phyloP scores from a whole-genome alignment of 257 asterid species.

The Fraxinus cuspidata region DNA sequence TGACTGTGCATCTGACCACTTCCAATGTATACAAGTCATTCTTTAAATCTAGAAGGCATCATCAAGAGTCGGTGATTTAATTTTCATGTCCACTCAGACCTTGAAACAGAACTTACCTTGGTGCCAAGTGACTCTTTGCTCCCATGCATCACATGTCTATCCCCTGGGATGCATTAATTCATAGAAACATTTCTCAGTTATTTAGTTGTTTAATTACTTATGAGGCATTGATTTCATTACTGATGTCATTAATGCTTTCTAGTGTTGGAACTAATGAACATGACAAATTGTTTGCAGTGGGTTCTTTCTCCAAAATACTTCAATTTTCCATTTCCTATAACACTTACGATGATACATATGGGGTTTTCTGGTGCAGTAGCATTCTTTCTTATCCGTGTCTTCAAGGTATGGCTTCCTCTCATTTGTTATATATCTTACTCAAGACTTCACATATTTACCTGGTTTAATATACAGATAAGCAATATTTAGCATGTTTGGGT shows the following conservation, averaged over 20 bases:
- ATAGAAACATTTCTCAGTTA: not conserved
- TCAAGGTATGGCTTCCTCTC: conserved; percentile 52
- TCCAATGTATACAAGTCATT: not conserved
- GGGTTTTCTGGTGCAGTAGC: conserved; percentile 86
- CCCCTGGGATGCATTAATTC: not conserved
- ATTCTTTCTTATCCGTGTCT: conserved; percentile 69
- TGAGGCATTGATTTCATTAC: conserved; percentile 2
- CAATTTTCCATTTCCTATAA: conserved; percentile 78
- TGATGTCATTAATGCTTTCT: conserved; percentile 3
- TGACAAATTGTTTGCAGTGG: conserved; percentile 58
- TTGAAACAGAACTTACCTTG: not conserved
- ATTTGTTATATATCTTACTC: not conserved
- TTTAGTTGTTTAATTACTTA: not conserved
- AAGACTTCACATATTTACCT: not conserved
- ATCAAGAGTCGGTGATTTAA: not conserved
- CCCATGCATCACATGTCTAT: not conserved
- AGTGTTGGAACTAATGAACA: conserved; percentile 20
- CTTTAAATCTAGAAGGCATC: not conserved
- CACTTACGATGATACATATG: conserved; percentile 94
- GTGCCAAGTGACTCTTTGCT: not conserved
- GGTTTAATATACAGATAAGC: not conserved
- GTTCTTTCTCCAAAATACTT: conserved; percentile 86
- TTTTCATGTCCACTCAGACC: not conserved
- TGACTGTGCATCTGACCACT: not conserved
- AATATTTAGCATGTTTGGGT: not conserved